phyloP scores from a whole-genome alignment of 768 basidiomycete species.

The Gloeostereum incarnatum region DNA sequence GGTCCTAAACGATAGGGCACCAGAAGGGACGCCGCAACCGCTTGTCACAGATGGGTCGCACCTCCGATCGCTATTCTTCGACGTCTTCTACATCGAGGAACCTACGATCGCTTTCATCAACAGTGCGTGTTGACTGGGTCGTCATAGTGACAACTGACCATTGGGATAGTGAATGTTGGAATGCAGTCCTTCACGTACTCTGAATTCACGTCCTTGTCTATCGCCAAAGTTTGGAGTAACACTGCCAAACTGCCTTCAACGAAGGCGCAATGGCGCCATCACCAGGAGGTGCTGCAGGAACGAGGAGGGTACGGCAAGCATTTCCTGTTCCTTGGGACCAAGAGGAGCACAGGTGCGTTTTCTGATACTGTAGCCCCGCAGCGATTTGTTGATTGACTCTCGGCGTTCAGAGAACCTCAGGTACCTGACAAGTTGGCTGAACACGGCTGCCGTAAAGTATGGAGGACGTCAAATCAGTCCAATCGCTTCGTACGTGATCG shows the following conservation, averaged over 20 bases:
- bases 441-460: constrained; percentile 26
- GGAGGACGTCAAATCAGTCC: constrained; percentile 28
- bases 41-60: constrained; percentile 31
- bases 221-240: constrained; percentile 27
- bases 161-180: constrained; percentile 27
- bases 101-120: constrained; percentile 31
- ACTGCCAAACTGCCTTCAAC: constrained; percentile 24
- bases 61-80: constrained; percentile 28
- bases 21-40: constrained; percentile 15
- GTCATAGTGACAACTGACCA: neutral
- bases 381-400: neutral
- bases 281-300: constrained; percentile 19
- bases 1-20: constrained; percentile 13
- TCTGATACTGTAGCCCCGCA: neutral
- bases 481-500: no score
- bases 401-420: constrained; percentile 15
- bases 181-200: constrained; percentile 29
- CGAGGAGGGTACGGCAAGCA: constrained; percentile 25
- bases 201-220: constrained; percentile 24
- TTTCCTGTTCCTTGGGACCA: constrained; percentile 23
- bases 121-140: constrained; percentile 12
- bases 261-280: constrained; percentile 21
- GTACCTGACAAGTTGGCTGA: constrained; percentile 29
- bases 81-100: constrained; percentile 33
- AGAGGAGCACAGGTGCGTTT: constrained; percentile 17